Evolutionary conservation across 2,329 filamentous ascomycete species (phyloP).

Genomic region (Xylaria sp.): DNA sequence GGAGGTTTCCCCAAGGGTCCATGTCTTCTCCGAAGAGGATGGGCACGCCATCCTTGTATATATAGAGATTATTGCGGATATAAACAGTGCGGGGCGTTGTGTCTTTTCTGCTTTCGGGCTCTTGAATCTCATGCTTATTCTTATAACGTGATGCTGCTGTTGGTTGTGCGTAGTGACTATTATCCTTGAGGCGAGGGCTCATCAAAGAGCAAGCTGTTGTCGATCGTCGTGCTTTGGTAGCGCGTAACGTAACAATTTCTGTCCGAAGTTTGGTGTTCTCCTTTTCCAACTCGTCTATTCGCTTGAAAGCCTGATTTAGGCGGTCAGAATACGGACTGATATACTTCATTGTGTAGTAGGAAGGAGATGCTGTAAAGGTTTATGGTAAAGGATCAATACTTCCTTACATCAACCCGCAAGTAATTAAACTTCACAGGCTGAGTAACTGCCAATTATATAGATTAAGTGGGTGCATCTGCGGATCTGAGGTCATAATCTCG

Average conservation of each 20-base stretch:
- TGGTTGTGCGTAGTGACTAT: background rate
- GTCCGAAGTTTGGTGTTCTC: background rate
- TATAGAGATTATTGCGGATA: background rate
- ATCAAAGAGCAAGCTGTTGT: background rate
- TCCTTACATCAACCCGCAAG: no score
- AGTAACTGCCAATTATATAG: no score
- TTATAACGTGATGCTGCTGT: background rate
- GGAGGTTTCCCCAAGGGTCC: background rate
- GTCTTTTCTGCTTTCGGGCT: background rate
- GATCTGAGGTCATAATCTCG: no score
- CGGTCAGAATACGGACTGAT: slow-evolving; percentile 2
- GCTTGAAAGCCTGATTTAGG: background rate
- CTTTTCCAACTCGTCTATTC: background rate
- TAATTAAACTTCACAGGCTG: no score
- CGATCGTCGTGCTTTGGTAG: background rate
- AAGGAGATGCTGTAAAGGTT: no score
- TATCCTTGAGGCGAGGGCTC: background rate
- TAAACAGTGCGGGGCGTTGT: background rate
- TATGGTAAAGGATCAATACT: no score
- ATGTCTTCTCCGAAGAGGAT: background rate
- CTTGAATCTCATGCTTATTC: background rate
- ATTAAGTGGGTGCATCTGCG: no score
- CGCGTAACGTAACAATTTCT: background rate
- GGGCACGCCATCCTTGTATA: background rate
- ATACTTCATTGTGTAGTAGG: slow-evolving; percentile 16